Conservation (phyloP, 2,329 filamentous ascomycete species). For the Penicillium sp. region DNA sequence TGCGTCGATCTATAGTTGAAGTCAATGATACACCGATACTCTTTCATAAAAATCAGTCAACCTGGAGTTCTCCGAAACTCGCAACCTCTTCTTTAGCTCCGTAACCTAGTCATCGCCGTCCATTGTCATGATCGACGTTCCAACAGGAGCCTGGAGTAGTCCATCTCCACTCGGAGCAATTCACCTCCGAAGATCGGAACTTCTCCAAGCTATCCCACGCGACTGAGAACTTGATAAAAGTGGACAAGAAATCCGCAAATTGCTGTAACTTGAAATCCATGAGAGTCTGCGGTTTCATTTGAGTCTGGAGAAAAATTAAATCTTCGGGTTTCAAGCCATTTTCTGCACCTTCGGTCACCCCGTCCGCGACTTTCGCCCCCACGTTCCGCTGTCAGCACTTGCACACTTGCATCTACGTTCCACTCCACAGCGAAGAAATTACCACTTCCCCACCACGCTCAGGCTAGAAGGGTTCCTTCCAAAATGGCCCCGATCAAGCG, state of each 20-base stretch:
- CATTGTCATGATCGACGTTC: neutral
- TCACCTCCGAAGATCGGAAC: constrained; percentile 18
- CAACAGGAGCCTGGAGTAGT: neutral
- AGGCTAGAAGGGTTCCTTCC: neutral
- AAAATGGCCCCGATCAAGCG: constrained; percentile 11
- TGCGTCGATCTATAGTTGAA: neutral
- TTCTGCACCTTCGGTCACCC: constrained; percentile 1
- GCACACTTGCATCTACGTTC: neutral
- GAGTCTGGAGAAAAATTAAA: neutral
- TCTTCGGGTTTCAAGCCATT: neutral
- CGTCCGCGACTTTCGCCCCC: neutral
- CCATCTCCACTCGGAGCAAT: neutral
- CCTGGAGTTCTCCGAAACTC: neutral
- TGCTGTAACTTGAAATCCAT: neutral
- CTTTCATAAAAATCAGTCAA: neutral
- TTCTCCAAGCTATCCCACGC: constrained; percentile 7
- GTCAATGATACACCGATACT: neutral
- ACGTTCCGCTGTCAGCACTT: neutral
- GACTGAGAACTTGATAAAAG: neutral
- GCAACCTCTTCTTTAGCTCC: neutral
- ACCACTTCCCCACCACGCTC: neutral
- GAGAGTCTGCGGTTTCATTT: neutral
- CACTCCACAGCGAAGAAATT: neutral
- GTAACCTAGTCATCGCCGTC: neutral
- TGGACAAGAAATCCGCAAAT: neutral